These are phyloP conservation scores for Candida ipomoeae DNA, from an alignment of 805 yeast genomes.

Conservation along the genomic window DNA sequence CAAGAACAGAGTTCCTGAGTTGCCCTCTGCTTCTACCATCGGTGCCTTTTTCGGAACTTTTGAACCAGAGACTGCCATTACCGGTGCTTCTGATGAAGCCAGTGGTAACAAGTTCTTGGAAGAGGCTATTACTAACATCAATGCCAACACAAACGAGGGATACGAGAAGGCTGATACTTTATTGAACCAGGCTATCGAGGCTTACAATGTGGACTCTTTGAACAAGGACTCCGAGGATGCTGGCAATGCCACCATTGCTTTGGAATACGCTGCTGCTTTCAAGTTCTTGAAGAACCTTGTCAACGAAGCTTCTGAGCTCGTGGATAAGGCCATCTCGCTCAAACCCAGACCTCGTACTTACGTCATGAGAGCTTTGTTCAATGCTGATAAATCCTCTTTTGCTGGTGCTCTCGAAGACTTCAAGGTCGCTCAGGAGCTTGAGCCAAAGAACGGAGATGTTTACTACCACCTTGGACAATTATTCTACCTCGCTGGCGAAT, in stretches of 20 bases:
- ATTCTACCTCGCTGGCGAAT: conserved; percentile 73
- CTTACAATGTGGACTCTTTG: conserved; percentile 35
- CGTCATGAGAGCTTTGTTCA: conserved; percentile 74
- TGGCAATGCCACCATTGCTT: conserved; percentile 58
- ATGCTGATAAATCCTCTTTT: conserved; percentile 71
- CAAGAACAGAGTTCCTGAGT: conserved; percentile 45
- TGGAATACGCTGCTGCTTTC: conserved; percentile 80
- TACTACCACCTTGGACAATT: conserved; percentile 95
- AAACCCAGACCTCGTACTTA: conserved; percentile 78
- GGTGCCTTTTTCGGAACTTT: conserved; percentile 90
- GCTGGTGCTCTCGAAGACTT: conserved; percentile 62
- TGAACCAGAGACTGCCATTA: conserved; percentile 49
- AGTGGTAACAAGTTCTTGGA: conserved; percentile 60
- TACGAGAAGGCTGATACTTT: conserved; percentile 59
- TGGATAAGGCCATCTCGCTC: conserved; percentile 61
- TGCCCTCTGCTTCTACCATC: conserved; percentile 81
- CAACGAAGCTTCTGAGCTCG: conserved; percentile 55
- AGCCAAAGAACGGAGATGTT: conserved; percentile 72
- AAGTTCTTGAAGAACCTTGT: conserved; percentile 76
- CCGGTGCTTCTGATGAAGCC: conserved; percentile 45
- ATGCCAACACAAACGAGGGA: conserved; percentile 49
- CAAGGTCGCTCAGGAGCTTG: conserved; percentile 61
- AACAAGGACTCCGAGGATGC: conserved; percentile 35
- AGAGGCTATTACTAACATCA: conserved; percentile 58
- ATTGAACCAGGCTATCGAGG: conserved; percentile 55